Percentiles rank a stretch among this genome's conserved stretches.
These are phyloP conservation scores for Hyphopichia pseudoburtonii DNA, from an alignment of 1,139 yeast species.

Conservation along the genomic window DNA sequence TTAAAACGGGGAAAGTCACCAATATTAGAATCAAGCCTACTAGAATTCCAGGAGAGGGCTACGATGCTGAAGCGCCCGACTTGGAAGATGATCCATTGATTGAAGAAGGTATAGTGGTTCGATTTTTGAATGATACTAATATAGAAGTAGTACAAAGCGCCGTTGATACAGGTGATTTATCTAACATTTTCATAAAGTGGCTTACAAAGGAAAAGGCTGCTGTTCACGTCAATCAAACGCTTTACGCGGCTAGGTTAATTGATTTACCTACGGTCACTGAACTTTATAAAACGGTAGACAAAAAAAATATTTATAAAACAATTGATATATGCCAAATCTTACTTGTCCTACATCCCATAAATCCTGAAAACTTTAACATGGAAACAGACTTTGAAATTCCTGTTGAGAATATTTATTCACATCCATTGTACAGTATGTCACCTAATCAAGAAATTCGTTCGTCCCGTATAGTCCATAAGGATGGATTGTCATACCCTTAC, in stretches of 20 bases:
- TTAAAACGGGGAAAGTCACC: conserved; percentile 39
- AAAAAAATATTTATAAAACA: conserved; percentile 84
- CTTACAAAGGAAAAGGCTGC: conserved; percentile 78
- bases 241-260: conserved; percentile 83
- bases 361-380: conserved; percentile 39
- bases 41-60: conserved; percentile 89
- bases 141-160: conserved; percentile 77
- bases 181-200: conserved; percentile 76
- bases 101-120: conserved; percentile 79
- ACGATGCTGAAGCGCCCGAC: conserved; percentile 96
- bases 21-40: conserved; percentile 79
- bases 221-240: conserved; percentile 49
- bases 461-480: conserved; percentile 54
- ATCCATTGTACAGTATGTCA: conserved; percentile 46
- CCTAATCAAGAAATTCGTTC: conserved; percentile 42
- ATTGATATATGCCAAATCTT: conserved; percentile 86
- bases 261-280: conserved; percentile 90
- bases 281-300: conserved; percentile 84
- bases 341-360: conserved; percentile 65
- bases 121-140: conserved; percentile 79
- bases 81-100: conserved; percentile 90
- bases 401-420: conserved; percentile 37
- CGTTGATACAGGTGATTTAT: conserved; percentile 77
- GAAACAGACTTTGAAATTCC: conserved; percentile 45
- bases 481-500: conserved; percentile 83